Evolutionary conservation across 805 yeast species (phyloP).

Genomic region (Saccharomycopsis sp.): DNA sequence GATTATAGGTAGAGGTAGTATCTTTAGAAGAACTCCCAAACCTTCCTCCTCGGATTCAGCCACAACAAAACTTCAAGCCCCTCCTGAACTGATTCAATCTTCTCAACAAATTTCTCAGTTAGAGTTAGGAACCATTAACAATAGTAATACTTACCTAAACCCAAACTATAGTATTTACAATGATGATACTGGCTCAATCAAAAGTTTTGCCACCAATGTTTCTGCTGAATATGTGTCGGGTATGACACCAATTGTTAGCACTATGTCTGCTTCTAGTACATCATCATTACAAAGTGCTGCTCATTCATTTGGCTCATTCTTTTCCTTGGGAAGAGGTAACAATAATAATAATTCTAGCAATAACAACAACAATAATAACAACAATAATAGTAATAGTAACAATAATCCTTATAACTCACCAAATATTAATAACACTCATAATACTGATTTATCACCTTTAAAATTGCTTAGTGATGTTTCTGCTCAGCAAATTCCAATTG

Average conservation of each 20-base stretch:
- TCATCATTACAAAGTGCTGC: slow-evolving; percentile 18
- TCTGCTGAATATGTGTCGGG: slow-evolving; percentile 4
- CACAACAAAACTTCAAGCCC: too few species aligned
- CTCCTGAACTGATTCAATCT: too few species aligned
- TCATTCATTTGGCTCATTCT: slow-evolving; percentile 16
- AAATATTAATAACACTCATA: background rate
- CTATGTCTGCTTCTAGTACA: slow-evolving; percentile 16
- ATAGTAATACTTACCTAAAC: background rate
- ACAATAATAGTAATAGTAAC: background rate
- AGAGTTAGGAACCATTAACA: background rate
- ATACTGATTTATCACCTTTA: slow-evolving; percentile 12
- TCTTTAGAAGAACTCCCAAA: background rate
- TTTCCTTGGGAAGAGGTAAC: slow-evolving; percentile 7
- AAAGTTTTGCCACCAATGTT: slow-evolving; percentile 13
- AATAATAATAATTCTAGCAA: background rate
- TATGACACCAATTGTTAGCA: slow-evolving; percentile 14
- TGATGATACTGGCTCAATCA: slow-evolving; percentile 11
- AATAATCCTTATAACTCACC: background rate
- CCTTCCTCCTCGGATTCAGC: background rate
- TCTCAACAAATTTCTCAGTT: background rate
- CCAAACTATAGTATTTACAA: background rate
- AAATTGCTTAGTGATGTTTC: slow-evolving; percentile 15
- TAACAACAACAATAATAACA: background rate
- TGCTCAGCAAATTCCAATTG: slow-evolving; percentile 14
- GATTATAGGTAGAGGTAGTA: background rate